phyloP scores from a whole-genome alignment of 306 rosid genomes.

The Arachis stenosperma region DNA sequence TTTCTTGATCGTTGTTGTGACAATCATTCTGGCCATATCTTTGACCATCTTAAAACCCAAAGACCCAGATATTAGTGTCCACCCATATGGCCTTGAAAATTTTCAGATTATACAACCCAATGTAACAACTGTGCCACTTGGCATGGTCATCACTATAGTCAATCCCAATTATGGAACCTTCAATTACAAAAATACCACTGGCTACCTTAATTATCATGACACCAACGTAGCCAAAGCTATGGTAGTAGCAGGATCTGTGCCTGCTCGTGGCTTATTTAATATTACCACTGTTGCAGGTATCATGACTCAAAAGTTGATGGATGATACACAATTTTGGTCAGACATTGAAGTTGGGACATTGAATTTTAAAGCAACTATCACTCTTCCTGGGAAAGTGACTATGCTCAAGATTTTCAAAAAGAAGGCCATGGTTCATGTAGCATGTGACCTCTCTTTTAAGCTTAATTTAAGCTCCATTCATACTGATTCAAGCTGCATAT shows the following conservation, averaged over 20 bases:
- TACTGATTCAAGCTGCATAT: constrained; percentile 42
- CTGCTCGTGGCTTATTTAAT: constrained; percentile 34
- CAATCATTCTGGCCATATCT: constrained; percentile 30
- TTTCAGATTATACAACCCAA: neutral
- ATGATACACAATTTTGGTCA: neutral
- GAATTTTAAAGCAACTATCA: constrained; percentile 42
- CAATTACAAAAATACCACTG: constrained; percentile 25
- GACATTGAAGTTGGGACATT: constrained; percentile 37
- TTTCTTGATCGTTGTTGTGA: constrained; percentile 33
- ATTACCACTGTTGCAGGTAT: constrained; percentile 31
- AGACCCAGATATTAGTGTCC: constrained; percentile 42
- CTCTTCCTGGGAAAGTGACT: constrained; percentile 49
- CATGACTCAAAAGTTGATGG: neutral
- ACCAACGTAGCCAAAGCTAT: constrained; percentile 37
- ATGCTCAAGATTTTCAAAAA: constrained; percentile 46
- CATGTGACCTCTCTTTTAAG: constrained; percentile 46
- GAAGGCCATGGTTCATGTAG: constrained; percentile 42
- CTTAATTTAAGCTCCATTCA: neutral
- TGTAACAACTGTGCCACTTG: constrained; percentile 32
- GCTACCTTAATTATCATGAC: constrained; percentile 34
- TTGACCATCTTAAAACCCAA: constrained; percentile 53
- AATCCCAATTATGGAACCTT: constrained; percentile 51
- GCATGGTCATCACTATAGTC: constrained; percentile 41
- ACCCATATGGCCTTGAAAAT: constrained; percentile 38
- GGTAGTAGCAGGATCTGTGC: neutral